Base-by-base conservation (phyloP, 2,329 filamentous ascomycete species). In the Aureobasidium sp. region DNA sequence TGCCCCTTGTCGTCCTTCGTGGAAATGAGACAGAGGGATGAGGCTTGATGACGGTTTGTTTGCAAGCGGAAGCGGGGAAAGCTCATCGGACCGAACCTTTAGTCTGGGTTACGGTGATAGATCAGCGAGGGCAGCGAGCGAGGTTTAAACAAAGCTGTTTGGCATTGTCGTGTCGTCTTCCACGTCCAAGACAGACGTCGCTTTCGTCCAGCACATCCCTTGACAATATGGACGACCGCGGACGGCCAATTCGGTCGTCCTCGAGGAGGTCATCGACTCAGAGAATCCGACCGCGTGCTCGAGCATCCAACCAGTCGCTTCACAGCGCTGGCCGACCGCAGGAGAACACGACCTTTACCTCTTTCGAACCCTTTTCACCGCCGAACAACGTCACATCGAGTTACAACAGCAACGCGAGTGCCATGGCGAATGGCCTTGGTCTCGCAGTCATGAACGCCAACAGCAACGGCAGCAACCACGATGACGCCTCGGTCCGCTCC, bases 361-460 rank as follows among this genome's bases (percentile, higher is more conserved):
- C 64, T 1, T 65, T 65, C 41, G 62, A 64, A 39, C 64, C 64
- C 20, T 65, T 65, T 51, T 65, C 64, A 5, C 63, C 64, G 7
- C 64, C 64, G 4, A 61, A 45, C 14, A 53, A 61, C 27, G n/a
- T 60, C 29, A 49, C 45, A 1, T 60, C 57, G 34, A 60, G 57
- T 12, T 60, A 60, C 45, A 60, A 34, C 44, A 60, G 57, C 45
- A 60, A 31, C 22, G 57, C 44, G 5, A 60, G 44, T 9, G 42
- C n/a, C 36, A 58, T 20, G 29, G 34, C 41, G 20, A 58, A 48
- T 29, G 55, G 55, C 3, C n/a, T 58, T 2, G 2, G 55, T 4
- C n/a, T 58, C 3, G 7, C 31, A 15, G 42, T 48, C 55, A 37
- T 39, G 29, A 58, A 48, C 20, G 42, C 31, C 55, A 60, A 51